Evolutionary conservation across 2,329 filamentous ascomycete genomes (phyloP).

Genomic region (Alternaria atra): DNA sequence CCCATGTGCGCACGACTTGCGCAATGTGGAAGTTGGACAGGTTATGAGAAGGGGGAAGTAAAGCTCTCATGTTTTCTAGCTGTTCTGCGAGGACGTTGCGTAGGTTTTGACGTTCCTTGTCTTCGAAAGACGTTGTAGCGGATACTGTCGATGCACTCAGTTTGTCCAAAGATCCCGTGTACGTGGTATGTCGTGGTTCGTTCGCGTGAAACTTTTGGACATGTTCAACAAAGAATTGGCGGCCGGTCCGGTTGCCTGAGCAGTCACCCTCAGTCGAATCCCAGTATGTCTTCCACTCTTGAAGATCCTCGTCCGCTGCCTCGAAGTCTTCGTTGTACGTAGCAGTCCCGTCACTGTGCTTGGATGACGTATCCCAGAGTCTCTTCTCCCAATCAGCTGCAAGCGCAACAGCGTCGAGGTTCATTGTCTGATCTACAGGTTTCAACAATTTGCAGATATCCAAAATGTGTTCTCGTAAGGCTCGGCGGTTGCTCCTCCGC

Average conservation of each 20-base stretch:
- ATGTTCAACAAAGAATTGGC: neutral
- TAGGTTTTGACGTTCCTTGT: neutral
- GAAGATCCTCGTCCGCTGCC: neutral
- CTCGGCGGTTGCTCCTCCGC: neutral
- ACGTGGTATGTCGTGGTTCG: too few relatives aligned
- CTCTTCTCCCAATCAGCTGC: neutral
- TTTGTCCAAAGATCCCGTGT: neutral
- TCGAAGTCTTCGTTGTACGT: neutral
- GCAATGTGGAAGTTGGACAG: neutral
- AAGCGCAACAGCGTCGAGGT: neutral
- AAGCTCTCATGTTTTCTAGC: neutral
- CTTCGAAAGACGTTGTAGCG: neutral
- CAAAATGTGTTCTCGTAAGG: neutral
- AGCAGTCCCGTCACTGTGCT: neutral
- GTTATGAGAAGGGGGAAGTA: neutral
- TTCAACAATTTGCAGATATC: neutral
- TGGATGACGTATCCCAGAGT: neutral
- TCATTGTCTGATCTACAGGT: neutral
- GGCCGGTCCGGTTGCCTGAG: neutral
- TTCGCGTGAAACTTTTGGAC: neutral
- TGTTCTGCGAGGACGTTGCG: neutral
- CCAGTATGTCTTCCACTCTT: neutral
- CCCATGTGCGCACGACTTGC: neutral
- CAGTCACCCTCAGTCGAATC: neutral
- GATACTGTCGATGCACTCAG: neutral